phyloP scores from a whole-genome alignment of 129 eudicot species.

The Glebionis coronaria region DNA sequence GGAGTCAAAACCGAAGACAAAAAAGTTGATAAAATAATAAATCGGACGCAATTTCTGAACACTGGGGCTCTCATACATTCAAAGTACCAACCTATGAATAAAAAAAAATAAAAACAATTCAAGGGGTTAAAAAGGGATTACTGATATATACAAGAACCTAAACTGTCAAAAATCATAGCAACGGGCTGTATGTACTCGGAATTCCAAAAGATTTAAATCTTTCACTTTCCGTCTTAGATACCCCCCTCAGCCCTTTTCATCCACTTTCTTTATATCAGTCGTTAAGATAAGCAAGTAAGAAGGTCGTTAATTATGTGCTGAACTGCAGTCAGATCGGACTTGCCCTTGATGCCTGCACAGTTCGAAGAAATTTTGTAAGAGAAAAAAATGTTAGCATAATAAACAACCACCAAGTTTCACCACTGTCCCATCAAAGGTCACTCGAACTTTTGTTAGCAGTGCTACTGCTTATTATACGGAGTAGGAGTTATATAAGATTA shows the following conservation, averaged over 20 bases:
- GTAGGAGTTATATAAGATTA: neutral
- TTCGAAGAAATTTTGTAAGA: neutral
- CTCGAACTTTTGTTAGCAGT: too few species aligned
- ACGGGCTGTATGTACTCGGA: conserved; percentile 32
- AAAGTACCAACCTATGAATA: neutral
- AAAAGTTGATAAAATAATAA: neutral
- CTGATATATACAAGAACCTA: conserved; percentile 38
- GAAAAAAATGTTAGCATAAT: neutral
- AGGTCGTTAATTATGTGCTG: conserved; percentile 9
- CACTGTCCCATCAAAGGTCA: too few species aligned
- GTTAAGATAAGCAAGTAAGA: conserved; percentile 1
- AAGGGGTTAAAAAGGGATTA: neutral
- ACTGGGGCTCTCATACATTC: neutral
- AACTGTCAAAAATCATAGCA: conserved; percentile 36
- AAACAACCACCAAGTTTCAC: neutral
- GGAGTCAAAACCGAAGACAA: neutral
- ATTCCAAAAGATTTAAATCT: conserved; percentile 16
- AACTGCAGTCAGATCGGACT: conserved; percentile 62
- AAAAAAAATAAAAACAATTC: neutral
- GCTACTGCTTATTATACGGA: neutral
- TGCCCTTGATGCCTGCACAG: conserved; percentile 66
- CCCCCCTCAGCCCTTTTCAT: conserved; percentile 14
- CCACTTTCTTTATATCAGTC: neutral
- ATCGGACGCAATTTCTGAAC: neutral
- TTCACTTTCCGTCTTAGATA: neutral